These are phyloP conservation scores for Phialophora verrucosa DNA, from an alignment of 2,329 filamentous ascomycete species.

Conservation along the genomic window DNA sequence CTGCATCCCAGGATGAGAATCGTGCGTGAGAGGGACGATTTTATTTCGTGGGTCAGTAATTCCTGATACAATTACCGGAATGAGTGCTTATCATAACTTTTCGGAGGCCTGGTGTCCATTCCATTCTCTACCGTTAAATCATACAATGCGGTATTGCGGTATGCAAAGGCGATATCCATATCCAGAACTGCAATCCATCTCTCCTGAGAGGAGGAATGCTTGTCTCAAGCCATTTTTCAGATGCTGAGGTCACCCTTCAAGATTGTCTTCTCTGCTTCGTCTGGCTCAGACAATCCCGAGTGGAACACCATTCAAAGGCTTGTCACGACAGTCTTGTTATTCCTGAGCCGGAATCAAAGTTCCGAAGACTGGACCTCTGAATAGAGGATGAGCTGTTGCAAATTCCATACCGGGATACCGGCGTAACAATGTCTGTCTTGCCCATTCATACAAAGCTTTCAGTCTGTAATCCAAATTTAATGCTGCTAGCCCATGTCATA, in stretches of 20 bases:
- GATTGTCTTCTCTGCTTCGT: neutral
- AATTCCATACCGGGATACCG: neutral
- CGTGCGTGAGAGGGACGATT: neutral
- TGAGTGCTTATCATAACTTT: neutral
- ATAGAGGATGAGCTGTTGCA: neutral
- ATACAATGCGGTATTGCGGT: neutral
- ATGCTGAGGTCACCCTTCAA: neutral
- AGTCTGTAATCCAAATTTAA: neutral
- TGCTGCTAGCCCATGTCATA: slow-evolving; percentile 1
- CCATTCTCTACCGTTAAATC: neutral
- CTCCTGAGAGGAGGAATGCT: no score
- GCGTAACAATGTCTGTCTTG: neutral
- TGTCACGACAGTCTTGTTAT: neutral
- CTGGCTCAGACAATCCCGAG: neutral
- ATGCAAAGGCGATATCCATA: neutral
- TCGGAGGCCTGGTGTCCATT: neutral
- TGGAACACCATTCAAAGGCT: neutral
- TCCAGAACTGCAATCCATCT: neutral
- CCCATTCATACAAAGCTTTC: neutral
- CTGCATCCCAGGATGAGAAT: no score
- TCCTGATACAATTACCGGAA: neutral
- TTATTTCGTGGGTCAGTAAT: neutral
- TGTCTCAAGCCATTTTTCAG: neutral
- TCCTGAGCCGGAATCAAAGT: neutral
- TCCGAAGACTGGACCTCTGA: neutral